Evolutionary conservation across 495 filamentous ascomycete genomes (phyloP), one percentile per base, ranked within the genome.

Genomic region (Penicillium simplicissimum): DNA sequence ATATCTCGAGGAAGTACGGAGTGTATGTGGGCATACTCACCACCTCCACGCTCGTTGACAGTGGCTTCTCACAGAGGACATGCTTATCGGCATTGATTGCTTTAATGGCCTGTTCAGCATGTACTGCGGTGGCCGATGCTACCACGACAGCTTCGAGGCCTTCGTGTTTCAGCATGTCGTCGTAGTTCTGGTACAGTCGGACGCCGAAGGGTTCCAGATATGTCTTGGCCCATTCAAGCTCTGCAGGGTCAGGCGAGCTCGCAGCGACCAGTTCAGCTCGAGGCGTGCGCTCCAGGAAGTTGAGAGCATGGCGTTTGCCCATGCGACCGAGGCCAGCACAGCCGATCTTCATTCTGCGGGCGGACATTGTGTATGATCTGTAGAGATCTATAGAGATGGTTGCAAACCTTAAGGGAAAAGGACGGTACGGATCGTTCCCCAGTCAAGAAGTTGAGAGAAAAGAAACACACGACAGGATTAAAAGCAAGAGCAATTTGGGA

Each of bases 261-360:
- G 75, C 81, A 37, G 83, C 83, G 4, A 84, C 82, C 10, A 86
- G 70, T 40, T 84, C 67, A 15, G 81, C 81, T 17, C 80, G 80
- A 17, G 82, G 81, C 37, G 77, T 81, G 42, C 78, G 76, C 52
- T 84, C 64, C 3, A 84, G 69, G 67, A 85, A 80, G 65, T 84
- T 81, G 8, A 82, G 66, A 38, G 82, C 83, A 67, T 85, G 83
- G 53, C 82, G 76, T 64, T 83, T 82, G 62, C 83, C 83, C 83
- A 85, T 85, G 52, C 83, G 81, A 55, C 83, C 83, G 49, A 86
- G 79, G 60, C 83, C 83, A 42, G 80, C 81, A 57, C 77, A 78
- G 60, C 73, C 83, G 57, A 85, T 74, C 52, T 76, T 74, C 52
- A 84, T 70, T 64, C 72, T 82, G 43, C 67, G 63, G 33, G 69